A percentile compares a stretch with the other conserved stretches of the same genome.
phyloP scores from a whole-genome alignment of 139 green algal species.

The Tetradesmus lagerheimii region DNA sequence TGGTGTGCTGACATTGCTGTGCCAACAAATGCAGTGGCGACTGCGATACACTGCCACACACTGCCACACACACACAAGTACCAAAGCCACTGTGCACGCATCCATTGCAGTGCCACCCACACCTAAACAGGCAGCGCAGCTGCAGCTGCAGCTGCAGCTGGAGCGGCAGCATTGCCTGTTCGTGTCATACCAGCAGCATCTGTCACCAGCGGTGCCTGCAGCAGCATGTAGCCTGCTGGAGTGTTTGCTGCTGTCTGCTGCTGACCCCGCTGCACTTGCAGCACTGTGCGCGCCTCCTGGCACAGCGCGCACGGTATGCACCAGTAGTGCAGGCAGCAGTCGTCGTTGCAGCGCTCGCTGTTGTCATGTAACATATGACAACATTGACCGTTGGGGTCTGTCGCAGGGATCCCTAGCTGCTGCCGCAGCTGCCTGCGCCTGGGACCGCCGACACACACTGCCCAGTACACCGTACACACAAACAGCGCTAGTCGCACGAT shows the following conservation, averaged over 20 bases:
- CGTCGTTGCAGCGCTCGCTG: conserved; percentile 19
- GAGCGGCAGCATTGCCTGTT: no score
- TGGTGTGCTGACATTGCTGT: no score
- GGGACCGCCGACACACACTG: neutral
- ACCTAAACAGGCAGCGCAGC: neutral
- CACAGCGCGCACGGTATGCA: conserved; percentile 3
- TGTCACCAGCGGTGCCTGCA: neutral
- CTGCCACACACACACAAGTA: neutral
- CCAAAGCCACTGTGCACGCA: neutral
- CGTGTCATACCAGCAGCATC: neutral
- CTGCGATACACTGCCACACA: no score
- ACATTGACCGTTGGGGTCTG: neutral
- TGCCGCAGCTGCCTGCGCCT: neutral
- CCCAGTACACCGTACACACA: conserved; percentile 3
- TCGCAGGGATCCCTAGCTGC: neutral
- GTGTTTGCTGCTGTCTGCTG: neutral
- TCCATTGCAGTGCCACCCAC: neutral
- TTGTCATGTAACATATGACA: neutral
- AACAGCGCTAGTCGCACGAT: neutral
- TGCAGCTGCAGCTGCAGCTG: neutral
- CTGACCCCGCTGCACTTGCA: neutral
- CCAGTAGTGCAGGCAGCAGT: conserved; percentile 44
- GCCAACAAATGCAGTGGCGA: no score
- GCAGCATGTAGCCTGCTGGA: neutral
- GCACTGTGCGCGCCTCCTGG: conserved; percentile 24